These are phyloP conservation scores for Gentiana dahurica DNA, from an alignment of 257 asterid genomes.

Conservation along the genomic window DNA sequence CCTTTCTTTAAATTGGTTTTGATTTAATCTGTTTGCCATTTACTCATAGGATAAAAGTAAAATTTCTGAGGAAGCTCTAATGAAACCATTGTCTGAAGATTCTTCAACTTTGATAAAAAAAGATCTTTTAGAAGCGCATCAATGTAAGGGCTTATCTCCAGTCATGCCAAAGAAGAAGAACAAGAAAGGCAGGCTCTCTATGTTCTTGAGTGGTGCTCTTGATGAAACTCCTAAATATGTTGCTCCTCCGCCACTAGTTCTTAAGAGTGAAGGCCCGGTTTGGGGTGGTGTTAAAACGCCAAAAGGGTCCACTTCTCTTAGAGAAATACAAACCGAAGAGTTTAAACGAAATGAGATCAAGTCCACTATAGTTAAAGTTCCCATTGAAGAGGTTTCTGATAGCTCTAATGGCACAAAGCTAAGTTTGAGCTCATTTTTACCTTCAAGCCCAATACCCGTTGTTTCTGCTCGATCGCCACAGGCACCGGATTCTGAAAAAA, in stretches of 20 bases:
- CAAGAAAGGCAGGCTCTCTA: slow-evolving; percentile 85
- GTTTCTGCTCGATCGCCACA: slow-evolving; percentile 31
- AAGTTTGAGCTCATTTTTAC: slow-evolving; percentile 43
- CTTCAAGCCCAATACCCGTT: slow-evolving; percentile 59
- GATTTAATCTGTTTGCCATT: neutral
- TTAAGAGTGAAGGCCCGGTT: slow-evolving; percentile 79
- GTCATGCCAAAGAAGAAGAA: slow-evolving; percentile 68
- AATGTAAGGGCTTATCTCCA: slow-evolving; percentile 21
- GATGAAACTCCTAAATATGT: slow-evolving; percentile 53
- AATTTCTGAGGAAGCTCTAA: slow-evolving; percentile 20
- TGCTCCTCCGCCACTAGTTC: slow-evolving; percentile 35
- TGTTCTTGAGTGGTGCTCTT: slow-evolving; percentile 94
- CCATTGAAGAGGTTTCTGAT: slow-evolving; percentile 33
- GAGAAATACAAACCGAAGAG: slow-evolving; percentile 86
- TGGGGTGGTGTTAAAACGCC: slow-evolving; percentile 88
- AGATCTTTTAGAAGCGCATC: slow-evolving; percentile 18
- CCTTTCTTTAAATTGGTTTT: too few relatives aligned
- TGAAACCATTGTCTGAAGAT: slow-evolving; percentile 17
- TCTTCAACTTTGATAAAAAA: slow-evolving; percentile 26
- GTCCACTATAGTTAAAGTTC: slow-evolving; percentile 29
- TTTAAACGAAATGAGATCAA: slow-evolving; percentile 41
- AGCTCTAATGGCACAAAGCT: slow-evolving; percentile 29
- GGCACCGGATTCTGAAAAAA: slow-evolving; percentile 52
- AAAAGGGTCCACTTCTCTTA: slow-evolving; percentile 56
- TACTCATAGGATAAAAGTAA: slow-evolving; percentile 26